Evolutionary conservation across 192 early-diverging fungal genomes (phyloP), one percentile per base, ranked within the genome.

Genomic region (Backusella macrospora): DNA sequence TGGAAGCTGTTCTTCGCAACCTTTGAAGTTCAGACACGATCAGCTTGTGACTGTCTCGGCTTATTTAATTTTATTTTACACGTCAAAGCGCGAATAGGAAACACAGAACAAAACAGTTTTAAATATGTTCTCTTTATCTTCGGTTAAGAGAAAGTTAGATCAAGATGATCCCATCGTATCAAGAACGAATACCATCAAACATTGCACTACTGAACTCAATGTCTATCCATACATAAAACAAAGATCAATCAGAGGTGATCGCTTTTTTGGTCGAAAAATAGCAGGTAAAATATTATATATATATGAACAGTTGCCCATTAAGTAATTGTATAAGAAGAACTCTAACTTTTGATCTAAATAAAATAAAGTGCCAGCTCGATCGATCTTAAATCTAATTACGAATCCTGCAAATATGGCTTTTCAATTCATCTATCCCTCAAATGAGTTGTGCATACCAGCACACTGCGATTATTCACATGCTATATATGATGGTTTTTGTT

Each of bases 401-500:
- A 59, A 40, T 34, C 47, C 18, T 29, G 13, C 8, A 6, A 59
- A 75, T 13, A 45, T 62, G n/a, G 42, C 43, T 23, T 75, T 55
- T 45, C 55, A 69, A 10, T 75, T 75, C 16, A 55, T 68, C 12
- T 62, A 59, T 16, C 37, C 45, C 13, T 49, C 68, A 21, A 18
- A 45, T 44, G 47, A 48, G 10, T 21, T 47, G 55, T 75, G 73
- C 45, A 44, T 45, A 9, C 73, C 73, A 10, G 55, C 14, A 13
- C 38, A 40, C 10, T 44, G 65, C 16, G 67, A 69, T 62, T 75
- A 75, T 40, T 9, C 73, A 5, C 65, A 75, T 44, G 84, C 65
- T 26, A 81, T 82, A 8, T 83, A 85, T 26, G 80, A 83, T 16
- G 90, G 88, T 4, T 78, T 86, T 46, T 81, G 85, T 47, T 74